These are phyloP conservation scores for Blastomyces percursus DNA, from an alignment of 2,329 filamentous ascomycete genomes.

Conservation along the genomic window DNA sequence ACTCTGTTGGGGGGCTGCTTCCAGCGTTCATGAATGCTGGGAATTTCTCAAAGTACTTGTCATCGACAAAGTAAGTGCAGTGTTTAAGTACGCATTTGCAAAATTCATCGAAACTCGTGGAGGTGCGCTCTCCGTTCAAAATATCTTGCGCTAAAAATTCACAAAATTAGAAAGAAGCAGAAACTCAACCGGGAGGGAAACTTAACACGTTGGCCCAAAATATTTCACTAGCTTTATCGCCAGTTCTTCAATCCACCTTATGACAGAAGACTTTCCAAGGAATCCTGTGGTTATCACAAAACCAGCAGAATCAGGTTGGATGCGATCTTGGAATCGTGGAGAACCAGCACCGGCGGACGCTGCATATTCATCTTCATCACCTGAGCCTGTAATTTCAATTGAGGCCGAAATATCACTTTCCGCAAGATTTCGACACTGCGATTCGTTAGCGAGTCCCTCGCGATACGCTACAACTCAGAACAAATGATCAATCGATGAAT, in stretches of 20 bases:
- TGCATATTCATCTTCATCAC: slow-evolving; percentile 14
- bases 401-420: slow-evolving; percentile 11
- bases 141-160: not conserved
- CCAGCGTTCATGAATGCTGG: not conserved
- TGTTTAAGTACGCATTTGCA: slow-evolving; percentile 16
- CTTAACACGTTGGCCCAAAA: slow-evolving; percentile 8
- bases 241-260: slow-evolving; percentile 14
- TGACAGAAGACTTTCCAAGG: slow-evolving; percentile 14
- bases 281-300: slow-evolving; percentile 9
- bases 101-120: slow-evolving; percentile 7
- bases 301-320: slow-evolving; percentile 6
- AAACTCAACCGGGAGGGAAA: not conserved
- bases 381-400: slow-evolving; percentile 7
- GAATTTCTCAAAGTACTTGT: slow-evolving; percentile 16
- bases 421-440: slow-evolving; percentile 6
- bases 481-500: not conserved
- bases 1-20: not conserved
- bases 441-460: not conserved
- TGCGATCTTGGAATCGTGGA: slow-evolving; percentile 10
- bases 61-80: slow-evolving; percentile 28
- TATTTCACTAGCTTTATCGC: slow-evolving; percentile 1
- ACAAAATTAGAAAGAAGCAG: not conserved
- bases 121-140: not conserved
- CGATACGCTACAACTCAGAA: not conserved
- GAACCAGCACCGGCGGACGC: slow-evolving; percentile 8